Conservation (phyloP, 2,329 filamentous ascomycete species). For the Fusarium paranaense region DNA sequence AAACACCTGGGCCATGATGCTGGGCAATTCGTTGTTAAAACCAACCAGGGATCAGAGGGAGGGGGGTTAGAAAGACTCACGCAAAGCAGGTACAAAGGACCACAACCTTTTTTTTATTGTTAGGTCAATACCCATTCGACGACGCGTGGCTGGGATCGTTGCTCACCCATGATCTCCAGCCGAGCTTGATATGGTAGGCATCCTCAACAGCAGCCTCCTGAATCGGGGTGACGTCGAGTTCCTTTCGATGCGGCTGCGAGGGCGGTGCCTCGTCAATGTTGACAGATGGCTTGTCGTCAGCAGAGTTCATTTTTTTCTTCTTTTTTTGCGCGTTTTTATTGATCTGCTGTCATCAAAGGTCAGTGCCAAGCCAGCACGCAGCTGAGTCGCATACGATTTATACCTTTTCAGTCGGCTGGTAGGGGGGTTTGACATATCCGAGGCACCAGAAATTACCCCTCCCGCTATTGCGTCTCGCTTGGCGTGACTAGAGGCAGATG, state of each 20-base stretch:
- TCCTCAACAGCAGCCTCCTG: slow-evolving; percentile 13
- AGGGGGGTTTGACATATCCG: background rate
- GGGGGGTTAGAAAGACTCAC: background rate
- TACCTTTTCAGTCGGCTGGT: background rate
- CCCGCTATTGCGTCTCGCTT: background rate
- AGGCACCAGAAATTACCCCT: background rate
- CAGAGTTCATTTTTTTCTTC: background rate
- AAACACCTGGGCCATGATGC: slow-evolving; percentile 12
- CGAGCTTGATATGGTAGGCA: slow-evolving; percentile 11
- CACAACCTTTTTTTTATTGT: background rate
- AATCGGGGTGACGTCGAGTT: background rate
- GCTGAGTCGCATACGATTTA: background rate
- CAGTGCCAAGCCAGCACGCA: background rate
- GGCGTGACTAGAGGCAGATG: background rate
- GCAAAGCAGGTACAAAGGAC: slow-evolving; percentile 12
- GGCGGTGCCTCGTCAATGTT: slow-evolving; percentile 3
- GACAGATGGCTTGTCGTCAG: slow-evolving; percentile 4
- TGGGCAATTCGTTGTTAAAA: background rate
- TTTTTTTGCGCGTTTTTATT: background rate
- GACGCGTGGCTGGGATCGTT: background rate
- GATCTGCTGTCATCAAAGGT: background rate
- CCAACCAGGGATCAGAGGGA: background rate
- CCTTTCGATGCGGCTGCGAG: background rate
- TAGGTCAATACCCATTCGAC: background rate
- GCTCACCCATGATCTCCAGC: slow-evolving; percentile 15